Conservation (phyloP, 2,329 filamentous ascomycete genomes). For the Exophiala spinifera region DNA sequence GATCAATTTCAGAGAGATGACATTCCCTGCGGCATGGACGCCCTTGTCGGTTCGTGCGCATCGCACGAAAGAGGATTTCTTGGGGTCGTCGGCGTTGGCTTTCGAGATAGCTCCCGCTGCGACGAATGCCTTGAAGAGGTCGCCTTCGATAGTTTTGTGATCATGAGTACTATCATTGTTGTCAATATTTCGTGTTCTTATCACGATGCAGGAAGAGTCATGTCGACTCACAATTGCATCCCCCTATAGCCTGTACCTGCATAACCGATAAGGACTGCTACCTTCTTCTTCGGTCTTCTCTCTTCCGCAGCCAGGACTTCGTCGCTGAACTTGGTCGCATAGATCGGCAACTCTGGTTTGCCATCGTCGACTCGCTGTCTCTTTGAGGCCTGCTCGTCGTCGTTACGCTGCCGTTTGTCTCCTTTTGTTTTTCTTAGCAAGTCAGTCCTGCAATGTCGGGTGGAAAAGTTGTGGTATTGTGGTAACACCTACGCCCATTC, state of each 20-base stretch:
- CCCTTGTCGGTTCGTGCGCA: constrained; percentile 97
- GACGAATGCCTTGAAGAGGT: constrained; percentile 89
- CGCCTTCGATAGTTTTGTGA: constrained; percentile 90
- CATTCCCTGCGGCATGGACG: constrained; percentile 91
- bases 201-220: too few relatives aligned
- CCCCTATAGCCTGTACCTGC: constrained; percentile 95
- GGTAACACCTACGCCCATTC: constrained; percentile 58
- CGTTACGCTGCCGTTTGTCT: constrained; percentile 53
- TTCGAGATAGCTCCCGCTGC: constrained; percentile 91
- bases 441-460: constrained; percentile 43
- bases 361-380: constrained; percentile 51
- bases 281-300: constrained; percentile 89
- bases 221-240: constrained; percentile 83
- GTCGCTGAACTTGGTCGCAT: constrained; percentile 60
- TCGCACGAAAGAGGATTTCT: constrained; percentile 89
- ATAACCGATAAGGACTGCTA: constrained; percentile 92
- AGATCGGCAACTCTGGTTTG: constrained; percentile 45
- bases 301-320: constrained; percentile 87
- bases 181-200: background rate
- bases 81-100: constrained; percentile 92
- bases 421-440: constrained; percentile 45
- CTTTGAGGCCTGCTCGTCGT: constrained; percentile 53
- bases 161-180: constrained; percentile 46
- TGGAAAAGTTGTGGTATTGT: constrained; percentile 13
- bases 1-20: constrained; percentile 93